These are phyloP conservation scores for Taiwanofungus camphoratus DNA, from an alignment of 1,284 basidiomycete species.

Conservation along the genomic window DNA sequence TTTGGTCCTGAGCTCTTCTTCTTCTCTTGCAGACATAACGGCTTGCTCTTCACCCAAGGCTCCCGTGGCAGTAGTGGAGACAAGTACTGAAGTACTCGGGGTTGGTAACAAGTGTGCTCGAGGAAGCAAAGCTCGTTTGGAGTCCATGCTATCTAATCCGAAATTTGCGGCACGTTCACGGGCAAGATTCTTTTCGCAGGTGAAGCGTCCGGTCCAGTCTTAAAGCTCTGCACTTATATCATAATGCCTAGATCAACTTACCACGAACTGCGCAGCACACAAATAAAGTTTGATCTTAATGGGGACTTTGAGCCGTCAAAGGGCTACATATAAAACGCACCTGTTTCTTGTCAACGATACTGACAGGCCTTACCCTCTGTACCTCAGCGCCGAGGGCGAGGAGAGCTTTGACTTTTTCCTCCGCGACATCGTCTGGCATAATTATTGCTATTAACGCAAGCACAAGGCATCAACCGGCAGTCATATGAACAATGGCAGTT, in stretches of 20 bases:
- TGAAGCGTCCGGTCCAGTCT: too few relatives aligned
- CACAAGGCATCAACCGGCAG: not conserved
- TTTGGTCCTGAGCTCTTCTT: conserved; percentile 38
- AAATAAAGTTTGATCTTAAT: too few relatives aligned
- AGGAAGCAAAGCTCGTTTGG: conserved; percentile 11
- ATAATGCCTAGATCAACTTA: too few relatives aligned
- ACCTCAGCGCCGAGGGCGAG: conserved; percentile 84
- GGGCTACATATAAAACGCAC: conserved; percentile 33
- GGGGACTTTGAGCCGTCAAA: not conserved
- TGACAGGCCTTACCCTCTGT: conserved; percentile 80
- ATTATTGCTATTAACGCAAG: conserved; percentile 60
- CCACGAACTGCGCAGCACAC: conserved; percentile 41
- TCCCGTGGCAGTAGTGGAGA: conserved; percentile 46
- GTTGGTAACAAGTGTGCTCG: conserved; percentile 22
- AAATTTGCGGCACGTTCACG: conserved; percentile 72
- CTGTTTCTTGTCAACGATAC: conserved; percentile 93
- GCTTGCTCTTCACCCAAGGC: conserved; percentile 30
- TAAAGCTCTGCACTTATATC: too few relatives aligned
- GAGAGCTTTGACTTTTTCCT: conserved; percentile 86
- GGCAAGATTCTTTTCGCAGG: conserved; percentile 81
- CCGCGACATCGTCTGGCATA: conserved; percentile 91
- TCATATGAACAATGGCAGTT: not conserved
- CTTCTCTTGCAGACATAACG: conserved; percentile 33
- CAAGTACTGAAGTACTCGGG: conserved; percentile 40
- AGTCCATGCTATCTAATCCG: conserved; percentile 37